Conservation (phyloP, 306 rosid genomes). For the Cyamopsis tetragonoloba region DNA sequence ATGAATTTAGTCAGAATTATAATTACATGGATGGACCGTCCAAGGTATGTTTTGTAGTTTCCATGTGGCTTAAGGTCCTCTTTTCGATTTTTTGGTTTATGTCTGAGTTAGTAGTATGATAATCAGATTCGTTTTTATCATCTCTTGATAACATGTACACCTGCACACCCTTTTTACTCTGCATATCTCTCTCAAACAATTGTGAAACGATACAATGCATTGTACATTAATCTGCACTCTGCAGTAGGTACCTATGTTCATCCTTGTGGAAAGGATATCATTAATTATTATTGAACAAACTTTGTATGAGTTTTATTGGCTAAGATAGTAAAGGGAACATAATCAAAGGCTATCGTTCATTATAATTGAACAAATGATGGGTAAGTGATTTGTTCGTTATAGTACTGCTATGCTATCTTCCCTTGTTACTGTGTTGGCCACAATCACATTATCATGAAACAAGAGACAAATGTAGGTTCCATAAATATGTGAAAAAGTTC, state of each 20-base stretch:
- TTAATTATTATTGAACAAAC: not conserved
- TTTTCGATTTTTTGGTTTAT: not conserved
- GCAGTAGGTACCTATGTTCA: not conserved
- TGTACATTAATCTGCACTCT: not conserved
- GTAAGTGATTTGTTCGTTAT: not conserved
- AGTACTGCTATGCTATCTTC: too few relatives aligned
- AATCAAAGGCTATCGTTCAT: not conserved
- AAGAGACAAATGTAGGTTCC: not conserved
- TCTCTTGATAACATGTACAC: not conserved
- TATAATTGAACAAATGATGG: not conserved
- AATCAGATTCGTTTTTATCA: not conserved
- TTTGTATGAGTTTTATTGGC: not conserved
- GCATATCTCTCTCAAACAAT: too few relatives aligned
- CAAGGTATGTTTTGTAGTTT: not conserved
- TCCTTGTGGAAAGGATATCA: not conserved
- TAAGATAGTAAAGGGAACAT: not conserved
- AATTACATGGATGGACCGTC: conserved; percentile 2
- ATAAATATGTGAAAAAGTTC: not conserved
- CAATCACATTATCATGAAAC: not conserved
- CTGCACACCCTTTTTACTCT: not conserved
- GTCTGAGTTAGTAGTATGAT: not conserved
- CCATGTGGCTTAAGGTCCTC: not conserved
- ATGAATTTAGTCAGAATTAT: not conserved
- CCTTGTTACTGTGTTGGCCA: not conserved
- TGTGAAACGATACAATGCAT: too few relatives aligned